phyloP scores from a whole-genome alignment of 768 basidiomycete genomes.

The Leccinellum luteum region DNA sequence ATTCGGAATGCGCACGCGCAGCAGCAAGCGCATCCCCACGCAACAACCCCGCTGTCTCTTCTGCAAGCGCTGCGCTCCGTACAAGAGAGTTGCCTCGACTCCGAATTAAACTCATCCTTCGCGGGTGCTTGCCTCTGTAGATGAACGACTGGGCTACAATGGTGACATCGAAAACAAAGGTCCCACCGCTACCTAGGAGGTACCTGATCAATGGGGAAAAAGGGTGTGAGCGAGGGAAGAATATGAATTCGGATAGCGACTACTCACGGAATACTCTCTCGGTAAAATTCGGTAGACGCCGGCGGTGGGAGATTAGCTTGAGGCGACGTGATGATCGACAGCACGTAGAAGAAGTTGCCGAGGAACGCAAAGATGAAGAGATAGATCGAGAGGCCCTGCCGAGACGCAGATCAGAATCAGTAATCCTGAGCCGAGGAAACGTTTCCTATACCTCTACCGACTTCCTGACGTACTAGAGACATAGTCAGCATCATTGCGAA shows the following conservation, averaged over 20 bases:
- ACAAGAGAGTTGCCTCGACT: conserved; percentile 27
- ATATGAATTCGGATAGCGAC: not conserved
- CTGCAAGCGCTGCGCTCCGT: conserved; percentile 32
- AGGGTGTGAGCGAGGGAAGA: not conserved
- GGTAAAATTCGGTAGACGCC: conserved; percentile 62
- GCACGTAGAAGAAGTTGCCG: conserved; percentile 91
- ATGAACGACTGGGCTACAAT: conserved; percentile 85
- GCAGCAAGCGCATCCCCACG: conserved; percentile 38
- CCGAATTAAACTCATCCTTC: conserved; percentile 22
- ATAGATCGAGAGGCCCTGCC: conserved; percentile 86
- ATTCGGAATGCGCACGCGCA: conserved; percentile 26
- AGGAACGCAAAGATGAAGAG: conserved; percentile 92
- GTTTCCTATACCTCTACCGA: conserved; percentile 67
- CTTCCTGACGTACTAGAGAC: conserved; percentile 72
- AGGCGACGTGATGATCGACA: conserved; percentile 83
- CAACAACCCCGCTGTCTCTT: conserved; percentile 51
- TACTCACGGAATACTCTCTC: conserved; percentile 83
- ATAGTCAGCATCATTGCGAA: conserved; percentile 2
- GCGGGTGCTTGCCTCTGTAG: conserved; percentile 56
- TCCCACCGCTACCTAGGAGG: conserved; percentile 89
- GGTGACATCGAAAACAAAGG: conserved; percentile 88
- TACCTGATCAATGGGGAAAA: conserved; percentile 48
- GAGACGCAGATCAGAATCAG: conserved; percentile 3
- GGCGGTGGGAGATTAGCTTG: conserved; percentile 54
- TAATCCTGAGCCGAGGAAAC: conserved; percentile 3